These are phyloP conservation scores for Sordariomycetes sp. DNA, from an alignment of 2,329 filamentous ascomycete genomes.

Conservation along the genomic window DNA sequence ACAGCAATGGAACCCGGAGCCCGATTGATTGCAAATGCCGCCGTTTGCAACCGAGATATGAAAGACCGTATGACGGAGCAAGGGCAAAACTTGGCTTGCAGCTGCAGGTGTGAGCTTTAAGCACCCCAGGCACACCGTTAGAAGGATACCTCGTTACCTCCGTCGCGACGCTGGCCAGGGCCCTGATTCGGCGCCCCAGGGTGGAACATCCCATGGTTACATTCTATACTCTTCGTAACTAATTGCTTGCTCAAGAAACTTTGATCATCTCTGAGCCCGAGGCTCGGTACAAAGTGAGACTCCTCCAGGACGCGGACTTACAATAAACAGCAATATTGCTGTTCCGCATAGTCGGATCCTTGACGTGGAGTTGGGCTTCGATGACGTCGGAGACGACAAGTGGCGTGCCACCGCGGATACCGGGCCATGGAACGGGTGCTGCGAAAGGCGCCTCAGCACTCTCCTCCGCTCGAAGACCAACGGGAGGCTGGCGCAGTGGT, in stretches of 20 bases:
- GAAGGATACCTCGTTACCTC: neutral
- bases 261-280: neutral
- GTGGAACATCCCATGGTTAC: neutral
- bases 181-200: neutral
- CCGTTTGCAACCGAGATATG: neutral
- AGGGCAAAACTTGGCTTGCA: neutral
- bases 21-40: neutral
- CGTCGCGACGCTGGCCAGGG: neutral
- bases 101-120: neutral
- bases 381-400: neutral
- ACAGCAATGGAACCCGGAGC: neutral
- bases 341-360: neutral
- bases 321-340: neutral
- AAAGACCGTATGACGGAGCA: neutral
- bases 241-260: neutral
- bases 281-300: neutral
- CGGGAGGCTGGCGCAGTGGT: neutral
- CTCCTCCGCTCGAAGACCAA: neutral
- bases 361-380: neutral
- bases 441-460: neutral
- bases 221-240: neutral
- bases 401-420: neutral
- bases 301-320: neutral
- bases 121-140: neutral
- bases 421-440: neutral